Base-by-base conservation (phyloP, 139 green algal species). In the Pseudopediastrum boryanum region DNA sequence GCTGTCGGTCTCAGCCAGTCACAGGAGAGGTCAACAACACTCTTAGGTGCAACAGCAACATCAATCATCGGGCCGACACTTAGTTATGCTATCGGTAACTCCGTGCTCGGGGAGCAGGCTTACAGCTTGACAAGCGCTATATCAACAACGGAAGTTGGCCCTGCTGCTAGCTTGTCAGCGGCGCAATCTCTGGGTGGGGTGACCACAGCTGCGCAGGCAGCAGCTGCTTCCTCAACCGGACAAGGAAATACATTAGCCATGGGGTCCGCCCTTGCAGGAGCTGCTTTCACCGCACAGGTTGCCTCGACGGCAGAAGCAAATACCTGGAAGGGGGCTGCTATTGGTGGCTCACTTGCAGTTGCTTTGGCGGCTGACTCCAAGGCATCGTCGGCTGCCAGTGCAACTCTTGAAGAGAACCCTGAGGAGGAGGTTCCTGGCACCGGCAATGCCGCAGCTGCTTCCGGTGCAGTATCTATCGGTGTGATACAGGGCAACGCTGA, bases 71-170 rank as follows among this genome's bases (percentile, higher is more conserved):
- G 71, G 9, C n/a, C 54, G 16, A 41, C 56, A 4, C 38, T 79
- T 2, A 31, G 29, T 3, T 79, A 61, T 29, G 54, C 12, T 27
- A 16, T 70, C 2, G 33, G 56, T 12, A 70, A 38, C 12, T 19
- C 46, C 8, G n/a, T 58, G 4, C 35, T 79, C 23, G 71, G 21
- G 4, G 39, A 51, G 46, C 50, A 73, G 27, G 59, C 39, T 36
- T 50, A 35, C 6, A 39, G 46, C 44, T 27, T 35, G 13, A 12
- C 23, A 33, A 67, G 46, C 21, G 21, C 75, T 8, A 39, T 35
- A 2, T 46, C 75, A 23, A 81, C 75, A 23, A 81, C 62, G 10
- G 63, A 36, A n/a, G 66, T 48, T 10, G 75, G 75, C 6, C 62
- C 52, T 8, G 21, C 75, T 35, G 75, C 46, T 16, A 7, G 35